Conservation (phyloP, 805 yeast genomes). For the Yarrowia sp. region DNA sequence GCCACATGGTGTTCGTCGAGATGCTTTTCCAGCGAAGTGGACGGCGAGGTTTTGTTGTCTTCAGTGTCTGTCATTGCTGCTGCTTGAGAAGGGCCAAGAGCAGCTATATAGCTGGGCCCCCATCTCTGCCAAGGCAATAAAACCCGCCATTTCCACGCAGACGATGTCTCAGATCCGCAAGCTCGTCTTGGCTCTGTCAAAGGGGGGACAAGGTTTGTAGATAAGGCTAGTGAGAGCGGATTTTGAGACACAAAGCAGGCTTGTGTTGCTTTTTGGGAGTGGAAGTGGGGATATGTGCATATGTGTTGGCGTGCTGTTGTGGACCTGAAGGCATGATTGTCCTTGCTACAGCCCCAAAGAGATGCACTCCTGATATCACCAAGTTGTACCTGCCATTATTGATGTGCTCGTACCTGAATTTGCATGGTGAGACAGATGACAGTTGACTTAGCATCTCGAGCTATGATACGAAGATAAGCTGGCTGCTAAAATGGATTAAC, state of each 20-base stretch:
- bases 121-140: background rate
- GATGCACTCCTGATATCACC: no score
- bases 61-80: background rate
- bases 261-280: background rate
- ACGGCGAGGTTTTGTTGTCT: background rate
- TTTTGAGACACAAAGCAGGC: background rate
- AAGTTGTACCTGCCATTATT: no score
- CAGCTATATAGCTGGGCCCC: background rate
- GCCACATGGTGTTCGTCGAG: background rate
- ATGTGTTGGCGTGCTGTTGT: background rate
- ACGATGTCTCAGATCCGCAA: background rate
- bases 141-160: background rate
- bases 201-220: background rate
- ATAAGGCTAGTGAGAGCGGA: background rate
- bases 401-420: no score
- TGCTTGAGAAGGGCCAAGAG: no score
- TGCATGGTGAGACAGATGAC: no score
- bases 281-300: background rate
- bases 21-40: background rate
- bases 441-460: no score
- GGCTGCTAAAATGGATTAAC: background rate
- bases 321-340: no score
- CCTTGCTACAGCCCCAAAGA: no score
- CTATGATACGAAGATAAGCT: no score
- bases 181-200: background rate